Evolutionary conservation across 345 rosid genomes (phyloP).

Genomic region (Eucalyptus cloeziana): DNA sequence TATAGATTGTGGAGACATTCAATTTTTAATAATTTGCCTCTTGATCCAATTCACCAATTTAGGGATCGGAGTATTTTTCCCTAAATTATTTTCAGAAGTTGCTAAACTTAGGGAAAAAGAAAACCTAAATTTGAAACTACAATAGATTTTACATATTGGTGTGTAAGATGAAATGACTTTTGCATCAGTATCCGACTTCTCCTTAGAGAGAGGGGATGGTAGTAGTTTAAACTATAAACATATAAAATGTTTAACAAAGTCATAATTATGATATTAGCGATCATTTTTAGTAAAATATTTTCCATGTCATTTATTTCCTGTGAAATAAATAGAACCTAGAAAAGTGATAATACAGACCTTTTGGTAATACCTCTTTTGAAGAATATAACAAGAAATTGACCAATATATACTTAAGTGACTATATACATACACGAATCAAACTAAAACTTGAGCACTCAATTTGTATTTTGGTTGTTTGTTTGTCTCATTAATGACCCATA

Average conservation of each 20-base stretch:
- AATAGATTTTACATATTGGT: background rate
- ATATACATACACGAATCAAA: background rate
- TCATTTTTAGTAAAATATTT: too few relatives aligned
- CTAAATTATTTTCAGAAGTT: background rate
- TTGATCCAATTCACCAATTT: background rate
- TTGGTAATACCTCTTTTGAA: background rate
- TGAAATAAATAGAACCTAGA: background rate
- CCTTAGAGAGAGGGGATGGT: background rate
- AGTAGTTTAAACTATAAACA: background rate
- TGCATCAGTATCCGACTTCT: background rate
- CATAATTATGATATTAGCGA: background rate
- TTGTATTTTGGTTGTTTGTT: background rate
- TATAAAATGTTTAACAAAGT: background rate
- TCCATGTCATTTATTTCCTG: fast-evolving
- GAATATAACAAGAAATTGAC: background rate
- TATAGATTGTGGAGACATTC: background rate
- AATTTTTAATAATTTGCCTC: background rate
- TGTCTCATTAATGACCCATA: background rate
- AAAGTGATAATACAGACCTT: background rate
- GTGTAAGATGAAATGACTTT: background rate
- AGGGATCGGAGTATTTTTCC: background rate
- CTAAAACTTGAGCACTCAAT: background rate
- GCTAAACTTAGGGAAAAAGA: background rate
- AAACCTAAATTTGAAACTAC: background rate
- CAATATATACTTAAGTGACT: background rate